phyloP scores from a whole-genome alignment of 495 filamentous ascomycete genomes.

The Aspergillus kassunensis region DNA sequence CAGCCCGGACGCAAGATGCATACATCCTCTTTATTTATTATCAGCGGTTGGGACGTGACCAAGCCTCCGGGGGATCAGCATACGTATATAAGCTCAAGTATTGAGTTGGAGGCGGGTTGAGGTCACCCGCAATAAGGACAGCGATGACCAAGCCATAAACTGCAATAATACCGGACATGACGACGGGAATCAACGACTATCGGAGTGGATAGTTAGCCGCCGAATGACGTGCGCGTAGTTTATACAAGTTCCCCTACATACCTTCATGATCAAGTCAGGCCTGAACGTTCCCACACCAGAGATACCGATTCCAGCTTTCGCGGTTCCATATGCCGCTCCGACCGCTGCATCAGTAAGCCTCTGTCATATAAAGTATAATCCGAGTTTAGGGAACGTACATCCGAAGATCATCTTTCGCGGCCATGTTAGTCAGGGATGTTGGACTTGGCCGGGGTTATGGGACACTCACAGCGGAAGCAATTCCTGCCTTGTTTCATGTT shows the following conservation, averaged over 20 bases:
- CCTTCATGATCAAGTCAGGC: conserved; percentile 98
- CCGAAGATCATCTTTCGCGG: conserved; percentile 73
- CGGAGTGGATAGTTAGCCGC: conserved; percentile 20
- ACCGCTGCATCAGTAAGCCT: conserved; percentile 52
- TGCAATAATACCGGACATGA: conserved; percentile 99
- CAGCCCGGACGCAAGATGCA: conserved; percentile 89
- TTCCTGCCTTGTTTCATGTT: conserved; percentile 58
- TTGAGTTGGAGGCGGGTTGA: conserved; percentile 58
- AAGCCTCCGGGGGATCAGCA: conserved; percentile 18
- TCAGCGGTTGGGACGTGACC: no score
- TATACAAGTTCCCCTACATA: conserved; percentile 51
- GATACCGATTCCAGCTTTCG: conserved; percentile 96
- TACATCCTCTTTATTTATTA: conserved; percentile 60
- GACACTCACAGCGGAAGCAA: conserved; percentile 84
- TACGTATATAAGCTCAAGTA: conserved; percentile 82
- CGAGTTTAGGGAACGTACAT: conserved; percentile 54
- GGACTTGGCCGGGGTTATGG: conserved; percentile 14
- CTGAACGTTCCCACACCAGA: conserved; percentile 89
- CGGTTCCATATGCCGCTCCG: conserved; percentile 95
- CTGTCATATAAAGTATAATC: conserved; percentile 13
- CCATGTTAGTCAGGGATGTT: conserved; percentile 21
- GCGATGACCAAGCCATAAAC: conserved; percentile 96
- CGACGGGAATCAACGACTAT: conserved; percentile 88
- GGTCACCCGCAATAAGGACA: conserved; percentile 85
- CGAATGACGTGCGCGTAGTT: neutral